Conservation (phyloP, 208 protist species). For the Wallacemonas sp. region DNA sequence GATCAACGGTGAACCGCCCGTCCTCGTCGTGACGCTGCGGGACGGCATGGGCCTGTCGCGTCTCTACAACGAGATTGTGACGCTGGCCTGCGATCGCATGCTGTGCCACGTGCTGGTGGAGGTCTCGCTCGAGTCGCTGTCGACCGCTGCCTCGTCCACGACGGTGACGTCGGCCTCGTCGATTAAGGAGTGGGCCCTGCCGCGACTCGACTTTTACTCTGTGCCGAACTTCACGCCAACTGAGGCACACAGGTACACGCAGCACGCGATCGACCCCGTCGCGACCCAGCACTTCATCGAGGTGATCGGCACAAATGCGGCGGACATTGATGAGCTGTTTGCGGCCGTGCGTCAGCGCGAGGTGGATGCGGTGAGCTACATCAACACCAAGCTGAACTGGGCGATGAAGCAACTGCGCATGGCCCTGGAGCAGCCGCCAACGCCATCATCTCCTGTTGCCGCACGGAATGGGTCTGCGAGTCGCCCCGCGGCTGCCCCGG, state of each 20-base stretch:
- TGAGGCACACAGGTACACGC: slow-evolving; percentile 74
- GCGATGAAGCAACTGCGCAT: slow-evolving; percentile 75
- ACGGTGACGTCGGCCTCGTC: slow-evolving; percentile 44
- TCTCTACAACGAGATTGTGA: slow-evolving; percentile 78
- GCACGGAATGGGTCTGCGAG: too few species aligned
- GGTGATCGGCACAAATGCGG: slow-evolving; percentile 79
- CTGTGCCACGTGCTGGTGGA: slow-evolving; percentile 83
- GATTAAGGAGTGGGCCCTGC: slow-evolving; percentile 32
- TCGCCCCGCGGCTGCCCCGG: neutral
- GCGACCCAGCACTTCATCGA: slow-evolving; percentile 67
- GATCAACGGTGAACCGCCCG: slow-evolving; percentile 70
- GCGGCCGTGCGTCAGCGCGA: slow-evolving; percentile 65
- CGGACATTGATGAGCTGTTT: slow-evolving; percentile 78
- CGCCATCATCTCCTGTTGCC: neutral
- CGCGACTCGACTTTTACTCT: slow-evolving; percentile 72
- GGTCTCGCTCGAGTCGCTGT: slow-evolving; percentile 67
- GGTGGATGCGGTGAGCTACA: slow-evolving; percentile 55
- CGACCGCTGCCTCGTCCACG: slow-evolving; percentile 37
- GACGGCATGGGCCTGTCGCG: slow-evolving; percentile 65
- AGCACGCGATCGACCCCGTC: slow-evolving; percentile 74
- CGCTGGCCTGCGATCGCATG: slow-evolving; percentile 67
- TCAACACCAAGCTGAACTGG: slow-evolving; percentile 64
- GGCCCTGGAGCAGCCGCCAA: slow-evolving; percentile 21
- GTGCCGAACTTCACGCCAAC: slow-evolving; percentile 69
- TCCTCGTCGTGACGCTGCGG: slow-evolving; percentile 77